Percentiles rank a stretch among this genome's conserved stretches.
Evolutionary conservation across 2,329 filamentous ascomycete species (phyloP).

Genomic region (Sporothrix inflata): DNA sequence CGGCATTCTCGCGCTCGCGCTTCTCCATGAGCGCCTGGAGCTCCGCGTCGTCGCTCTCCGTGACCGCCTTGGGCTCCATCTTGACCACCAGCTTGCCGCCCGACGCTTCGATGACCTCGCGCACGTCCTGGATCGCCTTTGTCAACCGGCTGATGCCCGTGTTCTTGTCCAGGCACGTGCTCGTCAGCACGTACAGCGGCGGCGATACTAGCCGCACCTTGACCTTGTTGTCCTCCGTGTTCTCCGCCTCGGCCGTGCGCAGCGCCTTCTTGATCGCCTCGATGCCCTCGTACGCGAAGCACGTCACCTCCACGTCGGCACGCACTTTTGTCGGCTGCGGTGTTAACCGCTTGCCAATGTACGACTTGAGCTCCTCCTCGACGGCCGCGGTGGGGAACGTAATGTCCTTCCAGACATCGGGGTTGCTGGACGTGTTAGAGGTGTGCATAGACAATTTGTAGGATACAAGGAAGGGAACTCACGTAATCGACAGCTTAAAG

Average conservation of each 20-base stretch:
- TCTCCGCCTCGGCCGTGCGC: slow-evolving; percentile 86
- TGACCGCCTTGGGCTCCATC: slow-evolving; percentile 99
- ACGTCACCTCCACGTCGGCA: slow-evolving; percentile 94
- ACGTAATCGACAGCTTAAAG: slow-evolving; percentile 99
- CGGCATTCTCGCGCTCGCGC: slow-evolving; percentile 94
- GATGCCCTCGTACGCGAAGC: slow-evolving; percentile 96
- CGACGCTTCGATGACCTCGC: slow-evolving; percentile 74
- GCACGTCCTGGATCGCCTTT: slow-evolving; percentile 86
- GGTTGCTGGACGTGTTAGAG: slow-evolving; percentile 63
- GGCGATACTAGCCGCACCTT: slow-evolving; percentile 99
- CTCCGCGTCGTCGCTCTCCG: slow-evolving; percentile 96
- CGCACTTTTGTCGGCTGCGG: slow-evolving; percentile 99
- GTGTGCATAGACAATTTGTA: neutral
- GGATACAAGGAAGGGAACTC: slow-evolving; percentile 42
- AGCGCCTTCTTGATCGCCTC: slow-evolving; percentile 95
- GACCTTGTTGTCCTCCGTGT: slow-evolving; percentile 90
- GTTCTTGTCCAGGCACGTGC: slow-evolving; percentile 91
- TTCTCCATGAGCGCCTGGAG: slow-evolving; percentile 99
- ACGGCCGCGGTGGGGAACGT: slow-evolving; percentile 84
- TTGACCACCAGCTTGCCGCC: slow-evolving; percentile 85
- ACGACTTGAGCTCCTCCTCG: slow-evolving; percentile 86
- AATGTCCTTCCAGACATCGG: slow-evolving; percentile 93
- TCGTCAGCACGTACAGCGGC: slow-evolving; percentile 93
- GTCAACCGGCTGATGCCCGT: slow-evolving; percentile 83
- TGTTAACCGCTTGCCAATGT: slow-evolving; percentile 96